phyloP scores from a whole-genome alignment of 1,139 yeast species.

The Lodderomyces oxycetoniae region DNA sequence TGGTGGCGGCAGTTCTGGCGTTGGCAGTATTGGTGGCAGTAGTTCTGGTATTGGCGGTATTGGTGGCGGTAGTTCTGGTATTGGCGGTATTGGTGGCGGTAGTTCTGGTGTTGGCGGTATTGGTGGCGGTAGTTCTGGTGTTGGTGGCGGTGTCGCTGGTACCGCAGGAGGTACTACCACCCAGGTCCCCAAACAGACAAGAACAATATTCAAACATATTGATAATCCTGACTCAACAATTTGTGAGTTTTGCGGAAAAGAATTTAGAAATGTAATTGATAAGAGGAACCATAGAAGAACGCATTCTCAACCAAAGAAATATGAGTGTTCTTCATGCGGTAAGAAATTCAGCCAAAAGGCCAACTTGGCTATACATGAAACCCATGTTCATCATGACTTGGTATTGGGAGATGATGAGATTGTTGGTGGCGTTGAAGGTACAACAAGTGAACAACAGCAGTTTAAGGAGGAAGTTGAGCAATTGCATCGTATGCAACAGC shows the following conservation, averaged over 20 bases:
- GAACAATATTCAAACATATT: slow-evolving; percentile 13
- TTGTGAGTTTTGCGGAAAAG: slow-evolving; percentile 13
- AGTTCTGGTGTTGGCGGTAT: too few species aligned
- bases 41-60: too few species aligned
- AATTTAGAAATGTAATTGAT: slow-evolving; percentile 14
- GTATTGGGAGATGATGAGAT: slow-evolving; percentile 9
- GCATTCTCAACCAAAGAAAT: slow-evolving; percentile 15
- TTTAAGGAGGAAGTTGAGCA: background rate
- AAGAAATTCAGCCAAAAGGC: slow-evolving; percentile 22
- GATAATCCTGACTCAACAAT: slow-evolving; percentile 13
- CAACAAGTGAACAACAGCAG: slow-evolving; percentile 3
- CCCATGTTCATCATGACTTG: slow-evolving; percentile 16
- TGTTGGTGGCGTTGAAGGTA: slow-evolving; percentile 2
- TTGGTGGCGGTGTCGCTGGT: too few species aligned
- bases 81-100: too few species aligned
- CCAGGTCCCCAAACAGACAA: slow-evolving; percentile 11
- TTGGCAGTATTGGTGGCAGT: too few species aligned
- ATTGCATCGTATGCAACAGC: background rate
- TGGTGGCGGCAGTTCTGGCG: too few species aligned
- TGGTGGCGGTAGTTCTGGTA: too few species aligned
- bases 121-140: too few species aligned
- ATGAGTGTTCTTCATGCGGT: slow-evolving; percentile 18
- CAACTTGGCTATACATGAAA: slow-evolving; percentile 14
- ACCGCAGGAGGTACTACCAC: too few species aligned
- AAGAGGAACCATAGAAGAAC: slow-evolving; percentile 16